phyloP scores from a whole-genome alignment of 78 protist genomes.

The Bodo saltans region DNA sequence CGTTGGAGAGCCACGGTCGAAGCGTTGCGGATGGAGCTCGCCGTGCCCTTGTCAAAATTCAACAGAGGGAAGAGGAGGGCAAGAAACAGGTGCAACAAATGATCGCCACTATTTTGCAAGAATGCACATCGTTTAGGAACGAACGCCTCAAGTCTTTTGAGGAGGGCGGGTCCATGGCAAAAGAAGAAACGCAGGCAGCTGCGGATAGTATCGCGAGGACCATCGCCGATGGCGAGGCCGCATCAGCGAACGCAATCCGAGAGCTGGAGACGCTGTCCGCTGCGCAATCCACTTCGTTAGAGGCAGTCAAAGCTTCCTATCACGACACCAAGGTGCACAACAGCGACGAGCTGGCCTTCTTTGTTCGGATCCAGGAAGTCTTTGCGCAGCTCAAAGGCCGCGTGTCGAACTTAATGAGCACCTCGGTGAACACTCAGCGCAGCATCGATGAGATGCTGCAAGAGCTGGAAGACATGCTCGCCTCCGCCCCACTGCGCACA shows the following conservation, averaged over 20 bases:
- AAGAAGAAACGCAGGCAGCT: neutral
- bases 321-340: neutral
- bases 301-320: neutral
- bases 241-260: neutral
- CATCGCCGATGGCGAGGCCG: neutral
- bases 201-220: neutral
- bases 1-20: no score
- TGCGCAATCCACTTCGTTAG: no score
- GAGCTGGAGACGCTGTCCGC: no score
- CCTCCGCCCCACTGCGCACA: no score
- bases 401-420: neutral
- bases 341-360: neutral
- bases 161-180: neutral
- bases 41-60: no score
- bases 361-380: neutral
- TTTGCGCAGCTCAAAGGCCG: neutral
- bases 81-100: neutral
- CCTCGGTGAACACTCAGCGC: neutral
- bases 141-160: neutral
- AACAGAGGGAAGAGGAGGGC: no score
- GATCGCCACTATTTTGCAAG: neutral
- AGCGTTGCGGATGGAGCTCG: no score
- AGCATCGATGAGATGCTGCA: neutral
- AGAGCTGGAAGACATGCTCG: neutral
- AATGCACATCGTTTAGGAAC: neutral